Evolutionary conservation across 2,329 filamentous ascomycete species (phyloP).

Genomic region (Nemania sp.): DNA sequence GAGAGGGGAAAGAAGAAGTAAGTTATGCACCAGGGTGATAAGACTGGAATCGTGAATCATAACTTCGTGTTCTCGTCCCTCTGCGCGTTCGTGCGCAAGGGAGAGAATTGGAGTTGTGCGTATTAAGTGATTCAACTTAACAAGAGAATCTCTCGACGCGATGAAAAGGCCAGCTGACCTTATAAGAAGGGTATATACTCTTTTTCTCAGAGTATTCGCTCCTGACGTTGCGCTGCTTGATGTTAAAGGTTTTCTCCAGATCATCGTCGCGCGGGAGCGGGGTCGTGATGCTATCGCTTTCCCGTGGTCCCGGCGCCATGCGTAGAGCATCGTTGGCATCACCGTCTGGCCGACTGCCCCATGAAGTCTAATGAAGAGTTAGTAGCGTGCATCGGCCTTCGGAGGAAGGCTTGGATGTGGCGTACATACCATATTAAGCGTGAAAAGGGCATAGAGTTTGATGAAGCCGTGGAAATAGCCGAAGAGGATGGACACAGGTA

Average conservation of each 20-base stretch:
- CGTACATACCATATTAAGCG: conserved; percentile 74
- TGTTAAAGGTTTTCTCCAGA: conserved; percentile 24
- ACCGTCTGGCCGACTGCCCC: conserved; percentile 91
- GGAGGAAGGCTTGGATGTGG: not conserved
- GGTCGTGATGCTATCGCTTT: conserved; percentile 44
- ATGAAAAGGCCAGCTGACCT: too few relatives aligned
- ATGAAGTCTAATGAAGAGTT: conserved; percentile 73
- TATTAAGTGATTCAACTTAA: not conserved
- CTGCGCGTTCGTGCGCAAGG: conserved; percentile 3
- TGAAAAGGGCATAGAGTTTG: conserved; percentile 85
- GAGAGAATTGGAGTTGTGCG: conserved; percentile 6
- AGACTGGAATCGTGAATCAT: conserved; percentile 37
- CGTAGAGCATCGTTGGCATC: conserved; percentile 80
- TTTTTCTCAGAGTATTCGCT: conserved; percentile 32
- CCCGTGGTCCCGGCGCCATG: conserved; percentile 56
- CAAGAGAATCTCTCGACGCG: conserved; percentile 28
- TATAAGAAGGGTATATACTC: too few relatives aligned
- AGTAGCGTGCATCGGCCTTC: conserved; percentile 21
- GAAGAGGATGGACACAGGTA: conserved; percentile 86
- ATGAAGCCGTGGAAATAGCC: conserved; percentile 92
- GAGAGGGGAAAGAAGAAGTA: conserved; percentile 24
- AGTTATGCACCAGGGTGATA: conserved; percentile 28
- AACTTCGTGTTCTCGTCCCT: conserved; percentile 31
- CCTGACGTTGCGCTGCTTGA: conserved; percentile 18
- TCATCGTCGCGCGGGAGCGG: conserved; percentile 41